Evolutionary conservation across 371 early-diverging fungal genomes (phyloP).

Genomic region (Mycotypha africana): DNA sequence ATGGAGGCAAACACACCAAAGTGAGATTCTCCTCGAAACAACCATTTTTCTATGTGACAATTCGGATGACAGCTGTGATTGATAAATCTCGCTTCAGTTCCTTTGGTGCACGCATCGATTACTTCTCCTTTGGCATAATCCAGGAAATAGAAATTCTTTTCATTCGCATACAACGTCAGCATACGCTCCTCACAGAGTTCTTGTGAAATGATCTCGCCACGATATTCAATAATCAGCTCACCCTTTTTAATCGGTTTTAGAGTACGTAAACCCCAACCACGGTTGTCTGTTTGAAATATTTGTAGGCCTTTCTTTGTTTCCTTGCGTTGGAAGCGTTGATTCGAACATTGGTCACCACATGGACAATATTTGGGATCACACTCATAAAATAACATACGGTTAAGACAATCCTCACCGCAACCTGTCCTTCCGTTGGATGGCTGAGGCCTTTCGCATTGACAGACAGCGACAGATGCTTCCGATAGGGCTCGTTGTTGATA

Average conservation of each 20-base stretch:
- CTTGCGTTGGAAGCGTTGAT: slow-evolving; percentile 67
- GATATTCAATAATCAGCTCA: slow-evolving; percentile 77
- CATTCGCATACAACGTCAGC: slow-evolving; percentile 61
- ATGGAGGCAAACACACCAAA: slow-evolving; percentile 75
- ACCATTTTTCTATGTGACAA: slow-evolving; percentile 90
- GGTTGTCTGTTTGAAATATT: slow-evolving; percentile 54
- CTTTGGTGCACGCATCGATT: slow-evolving; percentile 27
- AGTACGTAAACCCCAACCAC: slow-evolving; percentile 82
- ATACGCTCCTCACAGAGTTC: slow-evolving; percentile 66
- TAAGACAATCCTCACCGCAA: slow-evolving; percentile 75
- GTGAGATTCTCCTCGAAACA: slow-evolving; percentile 60
- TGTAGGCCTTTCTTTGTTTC: slow-evolving; percentile 52
- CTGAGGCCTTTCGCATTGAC: slow-evolving; percentile 61
- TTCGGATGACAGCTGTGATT: slow-evolving; percentile 83
- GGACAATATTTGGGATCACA: slow-evolving; percentile 69
- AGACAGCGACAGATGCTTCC: slow-evolving; percentile 37
- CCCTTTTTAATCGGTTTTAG: slow-evolving; percentile 51
- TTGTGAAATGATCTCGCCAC: slow-evolving; percentile 82
- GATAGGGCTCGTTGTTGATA: slow-evolving; percentile 15
- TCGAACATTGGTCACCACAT: slow-evolving; percentile 64
- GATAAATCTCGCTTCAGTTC: slow-evolving; percentile 36
- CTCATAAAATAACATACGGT: slow-evolving; percentile 76
- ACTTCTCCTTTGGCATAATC: slow-evolving; percentile 67
- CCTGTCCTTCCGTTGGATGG: slow-evolving; percentile 42
- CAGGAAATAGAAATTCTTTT: slow-evolving; percentile 77